phyloP scores from a whole-genome alignment of 345 rosid genomes.

The Iberis pinnata region DNA sequence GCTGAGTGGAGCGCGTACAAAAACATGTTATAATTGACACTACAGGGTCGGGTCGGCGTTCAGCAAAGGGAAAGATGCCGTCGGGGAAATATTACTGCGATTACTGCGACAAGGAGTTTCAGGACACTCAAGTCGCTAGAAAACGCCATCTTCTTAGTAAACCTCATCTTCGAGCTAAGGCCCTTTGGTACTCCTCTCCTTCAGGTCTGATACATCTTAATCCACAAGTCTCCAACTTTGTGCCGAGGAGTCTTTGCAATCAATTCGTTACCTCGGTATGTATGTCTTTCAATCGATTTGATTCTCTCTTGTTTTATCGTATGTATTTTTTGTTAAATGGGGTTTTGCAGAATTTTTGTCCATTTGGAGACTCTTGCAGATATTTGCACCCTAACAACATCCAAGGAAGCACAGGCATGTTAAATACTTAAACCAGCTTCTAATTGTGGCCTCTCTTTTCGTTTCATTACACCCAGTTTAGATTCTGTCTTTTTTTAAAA shows the following conservation, averaged over 20 bases:
- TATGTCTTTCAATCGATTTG: not conserved
- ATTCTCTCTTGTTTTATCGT: not conserved
- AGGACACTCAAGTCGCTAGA: constrained; percentile 65
- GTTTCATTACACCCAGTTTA: no score
- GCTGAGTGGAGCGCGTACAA: no score
- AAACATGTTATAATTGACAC: no score
- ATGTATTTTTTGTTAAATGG: not conserved
- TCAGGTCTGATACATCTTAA: constrained; percentile 31
- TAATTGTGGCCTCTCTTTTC: not conserved
- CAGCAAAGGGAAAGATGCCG: constrained; percentile 51
- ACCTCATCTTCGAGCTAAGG: constrained; percentile 76
- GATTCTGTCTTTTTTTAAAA: not conserved
- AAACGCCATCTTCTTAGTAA: constrained; percentile 79
- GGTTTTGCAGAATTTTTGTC: constrained; percentile 62
- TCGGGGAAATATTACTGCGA: constrained; percentile 75
- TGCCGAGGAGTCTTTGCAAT: constrained; percentile 49
- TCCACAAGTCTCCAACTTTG: constrained; percentile 27
- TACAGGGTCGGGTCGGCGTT: no score
- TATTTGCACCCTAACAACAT: constrained; percentile 51
- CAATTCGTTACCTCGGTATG: constrained; percentile 56
- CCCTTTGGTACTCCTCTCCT: constrained; percentile 57
- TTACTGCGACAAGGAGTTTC: constrained; percentile 91
- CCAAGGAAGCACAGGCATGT: constrained; percentile 5
- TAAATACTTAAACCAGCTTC: not conserved
- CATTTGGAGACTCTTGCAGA: constrained; percentile 72